These are phyloP conservation scores for Paracorniculantispora psalliotae DNA, from an alignment of 2,329 filamentous ascomycete species.

Conservation along the genomic window DNA sequence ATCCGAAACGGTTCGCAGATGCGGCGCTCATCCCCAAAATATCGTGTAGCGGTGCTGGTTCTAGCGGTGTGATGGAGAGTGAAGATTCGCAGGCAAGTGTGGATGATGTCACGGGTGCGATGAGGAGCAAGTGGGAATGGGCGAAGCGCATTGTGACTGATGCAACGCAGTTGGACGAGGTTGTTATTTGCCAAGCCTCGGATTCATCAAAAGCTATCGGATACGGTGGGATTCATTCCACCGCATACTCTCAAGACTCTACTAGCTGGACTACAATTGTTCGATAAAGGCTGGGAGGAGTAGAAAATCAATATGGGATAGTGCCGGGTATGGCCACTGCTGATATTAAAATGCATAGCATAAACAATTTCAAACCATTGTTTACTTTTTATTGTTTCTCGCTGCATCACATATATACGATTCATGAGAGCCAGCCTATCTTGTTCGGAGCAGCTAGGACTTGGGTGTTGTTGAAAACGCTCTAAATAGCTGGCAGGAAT, in stretches of 20 bases:
- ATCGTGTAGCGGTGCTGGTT: neutral
- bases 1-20: slow-evolving; percentile 5
- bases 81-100: neutral
- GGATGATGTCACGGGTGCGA: slow-evolving; percentile 13
- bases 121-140: slow-evolving; percentile 15
- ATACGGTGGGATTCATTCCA: neutral
- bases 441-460: too few species aligned
- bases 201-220: neutral
- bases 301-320: too few species aligned
- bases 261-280: neutral
- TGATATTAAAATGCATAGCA: too few species aligned
- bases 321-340: too few species aligned
- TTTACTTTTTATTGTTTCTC: too few species aligned
- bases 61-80: neutral
- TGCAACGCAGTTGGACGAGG: neutral
- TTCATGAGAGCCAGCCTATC: too few species aligned
- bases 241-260: neutral
- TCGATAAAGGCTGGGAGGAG: neutral
- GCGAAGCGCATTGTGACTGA: slow-evolving; percentile 11
- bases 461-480: too few species aligned
- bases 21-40: slow-evolving; percentile 2
- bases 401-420: too few species aligned
- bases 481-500: too few species aligned
- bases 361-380: too few species aligned
- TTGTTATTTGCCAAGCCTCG: slow-evolving; percentile 5